Percentiles rank a stretch among this genome's conserved stretches.
phyloP scores from a whole-genome alignment of 2,329 filamentous ascomycete species.

The Arthrobotrys megalospora region DNA sequence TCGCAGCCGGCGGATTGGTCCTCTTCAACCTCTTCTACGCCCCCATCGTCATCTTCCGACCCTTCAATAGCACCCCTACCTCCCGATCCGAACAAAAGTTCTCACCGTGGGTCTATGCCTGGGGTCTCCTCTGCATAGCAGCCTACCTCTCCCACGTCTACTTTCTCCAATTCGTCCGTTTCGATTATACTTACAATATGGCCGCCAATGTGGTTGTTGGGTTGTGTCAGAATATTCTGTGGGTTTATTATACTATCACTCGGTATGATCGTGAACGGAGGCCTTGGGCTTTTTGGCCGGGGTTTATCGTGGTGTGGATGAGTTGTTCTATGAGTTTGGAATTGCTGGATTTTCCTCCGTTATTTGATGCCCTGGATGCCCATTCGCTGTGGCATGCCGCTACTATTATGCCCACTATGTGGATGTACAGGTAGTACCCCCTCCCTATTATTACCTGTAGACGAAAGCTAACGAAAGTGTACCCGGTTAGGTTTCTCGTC shows the following conservation, averaged over 20 bases:
- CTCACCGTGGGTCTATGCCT: constrained; percentile 75
- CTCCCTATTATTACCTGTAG: not conserved
- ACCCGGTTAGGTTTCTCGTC: constrained; percentile 39
- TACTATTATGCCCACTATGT: constrained; percentile 86
- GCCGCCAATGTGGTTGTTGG: constrained; percentile 89
- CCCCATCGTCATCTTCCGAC: constrained; percentile 83
- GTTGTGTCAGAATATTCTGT: constrained; percentile 83
- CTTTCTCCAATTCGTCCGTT: constrained; percentile 87
- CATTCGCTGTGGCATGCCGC: constrained; percentile 97
- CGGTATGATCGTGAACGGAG: constrained; percentile 80
- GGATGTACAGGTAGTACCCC: constrained; percentile 78
- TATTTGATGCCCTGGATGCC: constrained; percentile 86
- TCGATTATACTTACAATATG: constrained; percentile 99
- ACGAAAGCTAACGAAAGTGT: not conserved
- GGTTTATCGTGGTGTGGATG: constrained; percentile 91
- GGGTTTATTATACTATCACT: constrained; percentile 85
- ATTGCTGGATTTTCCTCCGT: constrained; percentile 91
- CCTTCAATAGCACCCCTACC: constrained; percentile 74
- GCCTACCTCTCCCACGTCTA: constrained; percentile 83
- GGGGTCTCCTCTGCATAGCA: constrained; percentile 80
- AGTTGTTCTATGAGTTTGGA: constrained; percentile 95
- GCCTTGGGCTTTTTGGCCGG: constrained; percentile 88
- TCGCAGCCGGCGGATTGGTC: constrained; percentile 89
- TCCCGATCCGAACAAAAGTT: constrained; percentile 35
- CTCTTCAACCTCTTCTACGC: constrained; percentile 93